phyloP scores from a whole-genome alignment of 2,329 filamentous ascomycete genomes.

The Tolypocladium tropicale region DNA sequence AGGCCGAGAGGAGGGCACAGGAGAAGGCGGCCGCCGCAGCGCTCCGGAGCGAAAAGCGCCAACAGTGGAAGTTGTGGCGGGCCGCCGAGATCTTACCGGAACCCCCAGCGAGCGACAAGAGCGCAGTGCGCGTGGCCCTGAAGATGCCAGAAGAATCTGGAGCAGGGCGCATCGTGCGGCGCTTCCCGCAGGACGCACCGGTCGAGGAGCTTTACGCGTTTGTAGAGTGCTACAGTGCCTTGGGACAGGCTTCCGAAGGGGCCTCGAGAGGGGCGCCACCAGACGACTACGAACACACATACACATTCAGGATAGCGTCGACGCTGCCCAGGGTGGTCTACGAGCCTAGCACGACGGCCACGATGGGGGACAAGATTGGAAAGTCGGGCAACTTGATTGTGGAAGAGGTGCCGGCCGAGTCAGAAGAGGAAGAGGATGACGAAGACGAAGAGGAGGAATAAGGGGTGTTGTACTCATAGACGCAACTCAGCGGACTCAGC shows the following conservation, averaged over 20 bases:
- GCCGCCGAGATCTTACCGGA: slow-evolving; percentile 57
- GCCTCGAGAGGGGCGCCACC: slow-evolving; percentile 3
- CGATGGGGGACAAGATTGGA: slow-evolving; percentile 64
- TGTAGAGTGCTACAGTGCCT: slow-evolving; percentile 75
- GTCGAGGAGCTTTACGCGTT: slow-evolving; percentile 93
- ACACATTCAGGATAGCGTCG: slow-evolving; percentile 75
- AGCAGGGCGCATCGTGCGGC: slow-evolving; percentile 65
- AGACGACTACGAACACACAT: slow-evolving; percentile 60
- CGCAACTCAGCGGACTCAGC: too few species aligned
- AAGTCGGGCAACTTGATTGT: slow-evolving; percentile 83
- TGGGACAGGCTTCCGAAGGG: slow-evolving; percentile 47
- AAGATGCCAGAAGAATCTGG: slow-evolving; percentile 51
- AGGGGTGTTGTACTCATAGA: neutral
- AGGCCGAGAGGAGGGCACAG: slow-evolving; percentile 52
- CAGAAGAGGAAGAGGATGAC: slow-evolving; percentile 23
- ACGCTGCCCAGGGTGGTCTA: slow-evolving; percentile 79
- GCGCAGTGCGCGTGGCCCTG: slow-evolving; percentile 60
- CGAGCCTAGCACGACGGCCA: slow-evolving; percentile 54
- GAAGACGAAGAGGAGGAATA: slow-evolving; percentile 9
- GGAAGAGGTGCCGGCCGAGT: slow-evolving; percentile 42
- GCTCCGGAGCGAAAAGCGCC: slow-evolving; percentile 30
- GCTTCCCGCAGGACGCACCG: slow-evolving; percentile 57
- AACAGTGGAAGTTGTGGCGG: slow-evolving; percentile 76
- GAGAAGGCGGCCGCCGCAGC: slow-evolving; percentile 52
- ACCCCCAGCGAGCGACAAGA: slow-evolving; percentile 50